These are phyloP conservation scores for Porodaedalea pini DNA, from an alignment of 1,284 basidiomycete species.

Conservation along the genomic window DNA sequence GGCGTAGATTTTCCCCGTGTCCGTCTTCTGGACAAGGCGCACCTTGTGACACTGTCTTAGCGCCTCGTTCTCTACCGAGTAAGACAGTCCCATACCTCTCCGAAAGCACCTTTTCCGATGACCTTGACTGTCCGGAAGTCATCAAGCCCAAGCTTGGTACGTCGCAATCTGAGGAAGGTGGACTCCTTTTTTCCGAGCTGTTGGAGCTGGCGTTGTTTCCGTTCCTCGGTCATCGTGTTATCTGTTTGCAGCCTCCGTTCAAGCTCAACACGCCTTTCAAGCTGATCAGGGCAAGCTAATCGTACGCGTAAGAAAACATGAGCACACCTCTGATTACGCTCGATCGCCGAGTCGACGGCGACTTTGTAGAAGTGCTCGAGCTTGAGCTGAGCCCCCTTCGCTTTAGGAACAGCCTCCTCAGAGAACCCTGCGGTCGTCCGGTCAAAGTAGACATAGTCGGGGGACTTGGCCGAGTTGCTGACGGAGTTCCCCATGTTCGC, in stretches of 20 bases:
- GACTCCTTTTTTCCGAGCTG: conserved; percentile 91
- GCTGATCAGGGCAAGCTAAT: conserved; percentile 20
- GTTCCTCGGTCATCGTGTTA: conserved; percentile 70
- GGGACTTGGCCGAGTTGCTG: conserved; percentile 33
- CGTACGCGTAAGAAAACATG: conserved; percentile 1
- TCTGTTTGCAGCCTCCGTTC: conserved; percentile 84
- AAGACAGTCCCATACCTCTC: conserved; percentile 60
- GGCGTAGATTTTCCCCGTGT: conserved; percentile 97
- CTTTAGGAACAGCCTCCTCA: conserved; percentile 85
- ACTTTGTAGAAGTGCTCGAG: conserved; percentile 98
- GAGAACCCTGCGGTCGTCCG: conserved; percentile 81
- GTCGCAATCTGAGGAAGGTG: conserved; percentile 83
- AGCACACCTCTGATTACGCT: conserved; percentile 59
- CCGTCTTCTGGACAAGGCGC: conserved; percentile 92
- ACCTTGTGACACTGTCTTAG: conserved; percentile 50
- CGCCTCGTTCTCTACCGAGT: not conserved
- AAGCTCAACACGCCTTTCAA: conserved; percentile 80
- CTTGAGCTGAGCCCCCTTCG: conserved; percentile 95
- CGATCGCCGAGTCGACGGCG: conserved; percentile 83
- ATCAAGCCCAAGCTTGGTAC: conserved; percentile 89
- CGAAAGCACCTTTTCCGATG: conserved; percentile 98
- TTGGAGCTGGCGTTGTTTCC: conserved; percentile 87
- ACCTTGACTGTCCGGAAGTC: conserved; percentile 98
- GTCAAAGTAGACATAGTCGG: conserved; percentile 96
- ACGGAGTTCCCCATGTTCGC: conserved; percentile 17